phyloP scores from a whole-genome alignment of 169 alveolate species.

The Cryptosporidium ubiquitum region DNA sequence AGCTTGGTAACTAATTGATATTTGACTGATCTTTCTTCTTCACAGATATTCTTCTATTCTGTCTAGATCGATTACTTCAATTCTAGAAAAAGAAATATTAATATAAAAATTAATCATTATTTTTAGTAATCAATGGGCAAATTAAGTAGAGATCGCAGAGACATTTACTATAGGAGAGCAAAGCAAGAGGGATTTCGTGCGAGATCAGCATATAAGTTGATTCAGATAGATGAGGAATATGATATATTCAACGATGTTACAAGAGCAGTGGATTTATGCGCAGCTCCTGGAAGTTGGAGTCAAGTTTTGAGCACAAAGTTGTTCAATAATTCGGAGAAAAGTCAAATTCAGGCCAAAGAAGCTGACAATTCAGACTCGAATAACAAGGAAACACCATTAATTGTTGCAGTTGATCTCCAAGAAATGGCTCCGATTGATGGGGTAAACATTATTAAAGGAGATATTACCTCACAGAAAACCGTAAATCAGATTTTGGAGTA shows the following conservation, averaged over 20 bases:
- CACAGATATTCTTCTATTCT: background rate
- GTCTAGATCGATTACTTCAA: slow-evolving; percentile 63
- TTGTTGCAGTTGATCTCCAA: slow-evolving; percentile 96
- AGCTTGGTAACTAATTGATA: background rate
- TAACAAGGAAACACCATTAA: slow-evolving; percentile 80
- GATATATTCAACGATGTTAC: slow-evolving; percentile 83
- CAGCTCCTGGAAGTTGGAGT: slow-evolving; percentile 99
- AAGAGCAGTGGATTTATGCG: slow-evolving; percentile 96
- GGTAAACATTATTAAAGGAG: slow-evolving; percentile 94
- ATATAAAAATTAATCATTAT: background rate
- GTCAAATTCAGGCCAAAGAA: background rate
- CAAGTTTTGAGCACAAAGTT: slow-evolving; percentile 85
- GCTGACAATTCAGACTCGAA: slow-evolving; percentile 20
- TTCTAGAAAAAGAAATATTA: background rate
- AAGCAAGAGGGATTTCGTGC: slow-evolving; percentile 97
- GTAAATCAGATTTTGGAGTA: slow-evolving; percentile 83
- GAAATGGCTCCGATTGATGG: slow-evolving; percentile 96
- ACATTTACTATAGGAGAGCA: slow-evolving; percentile 96
- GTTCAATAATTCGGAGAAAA: slow-evolving; percentile 38
- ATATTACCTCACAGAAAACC: slow-evolving; percentile 93
- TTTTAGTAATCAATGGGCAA: slow-evolving; percentile 85
- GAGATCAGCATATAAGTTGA: slow-evolving; percentile 95
- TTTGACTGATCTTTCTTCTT: background rate
- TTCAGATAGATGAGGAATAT: slow-evolving; percentile 93
- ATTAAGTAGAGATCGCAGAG: slow-evolving; percentile 93